A percentile compares a stretch with the other conserved stretches of the same genome.
phyloP scores from a whole-genome alignment of 2,329 filamentous ascomycete genomes.

The Aspergillus sp. region DNA sequence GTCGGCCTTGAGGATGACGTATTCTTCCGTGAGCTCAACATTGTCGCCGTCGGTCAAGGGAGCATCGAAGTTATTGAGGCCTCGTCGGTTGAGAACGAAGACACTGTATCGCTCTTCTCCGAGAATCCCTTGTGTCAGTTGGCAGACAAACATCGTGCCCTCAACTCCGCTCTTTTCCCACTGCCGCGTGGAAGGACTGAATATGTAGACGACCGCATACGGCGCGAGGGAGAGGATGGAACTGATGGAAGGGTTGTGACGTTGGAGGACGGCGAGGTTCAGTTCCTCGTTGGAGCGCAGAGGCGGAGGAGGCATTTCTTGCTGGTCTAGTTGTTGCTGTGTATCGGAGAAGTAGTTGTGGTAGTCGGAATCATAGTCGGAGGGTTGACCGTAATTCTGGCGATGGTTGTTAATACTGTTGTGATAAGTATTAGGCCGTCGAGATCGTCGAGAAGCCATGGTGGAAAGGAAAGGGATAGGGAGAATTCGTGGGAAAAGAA shows the following conservation, averaged over 20 bases:
- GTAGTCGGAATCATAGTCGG: constrained; percentile 67
- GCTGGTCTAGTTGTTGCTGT: constrained; percentile 19
- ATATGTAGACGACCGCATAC: constrained; percentile 83
- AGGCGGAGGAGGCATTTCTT: constrained; percentile 41
- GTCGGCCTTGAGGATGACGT: constrained; percentile 56
- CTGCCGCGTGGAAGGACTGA: constrained; percentile 59
- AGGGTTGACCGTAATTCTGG: constrained; percentile 24
- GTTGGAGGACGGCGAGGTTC: constrained; percentile 78
- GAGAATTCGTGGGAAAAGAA: constrained; percentile 3
- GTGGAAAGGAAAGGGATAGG: not conserved
- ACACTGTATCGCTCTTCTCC: constrained; percentile 54
- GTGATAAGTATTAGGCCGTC: constrained; percentile 23
- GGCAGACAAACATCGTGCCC: constrained; percentile 85
- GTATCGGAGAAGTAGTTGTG: constrained; percentile 47
- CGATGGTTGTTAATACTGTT: constrained; percentile 14
- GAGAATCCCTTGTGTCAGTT: constrained; percentile 46
- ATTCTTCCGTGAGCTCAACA: constrained; percentile 63
- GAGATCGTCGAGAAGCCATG: constrained; percentile 33
- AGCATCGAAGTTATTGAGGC: constrained; percentile 67
- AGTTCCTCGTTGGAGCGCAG: constrained; percentile 75
- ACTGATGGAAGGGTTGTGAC: constrained; percentile 72
- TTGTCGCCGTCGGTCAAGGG: constrained; percentile 57
- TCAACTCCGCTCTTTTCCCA: constrained; percentile 89
- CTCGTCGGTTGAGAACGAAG: constrained; percentile 70
- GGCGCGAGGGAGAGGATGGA: constrained; percentile 76